These are phyloP conservation scores for Drosera capensis DNA, from an alignment of 148 eudicot species.

Conservation along the genomic window DNA sequence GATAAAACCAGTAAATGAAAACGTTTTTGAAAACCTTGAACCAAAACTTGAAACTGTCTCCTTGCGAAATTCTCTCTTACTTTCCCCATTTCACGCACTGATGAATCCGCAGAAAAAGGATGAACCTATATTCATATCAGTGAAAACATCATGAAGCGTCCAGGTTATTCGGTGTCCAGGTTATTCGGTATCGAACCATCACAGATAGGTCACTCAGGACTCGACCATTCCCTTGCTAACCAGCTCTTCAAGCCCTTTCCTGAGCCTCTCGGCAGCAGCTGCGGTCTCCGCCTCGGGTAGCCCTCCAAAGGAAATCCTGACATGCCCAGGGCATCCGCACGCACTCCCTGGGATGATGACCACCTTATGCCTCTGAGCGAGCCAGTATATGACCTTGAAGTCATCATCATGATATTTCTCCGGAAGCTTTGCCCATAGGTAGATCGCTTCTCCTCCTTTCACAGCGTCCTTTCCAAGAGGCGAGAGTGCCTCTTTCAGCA, in stretches of 20 bases:
- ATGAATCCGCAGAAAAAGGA: too few relatives aligned
- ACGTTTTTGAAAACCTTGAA: too few relatives aligned
- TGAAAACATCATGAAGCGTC: too few relatives aligned
- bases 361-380: constrained; percentile 52
- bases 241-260: constrained; percentile 64
- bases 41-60: too few relatives aligned
- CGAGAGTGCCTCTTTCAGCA: constrained; percentile 54
- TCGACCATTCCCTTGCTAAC: constrained; percentile 58
- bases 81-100: too few relatives aligned
- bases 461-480: constrained; percentile 56
- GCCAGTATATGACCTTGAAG: constrained; percentile 65
- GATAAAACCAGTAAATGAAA: too few relatives aligned
- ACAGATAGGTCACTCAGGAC: background rate
- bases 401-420: constrained; percentile 33
- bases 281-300: constrained; percentile 41
- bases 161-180: too few relatives aligned
- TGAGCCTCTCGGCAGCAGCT: constrained; percentile 63
- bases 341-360: constrained; percentile 75
- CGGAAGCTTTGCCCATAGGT: constrained; percentile 89
- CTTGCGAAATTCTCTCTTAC: too few relatives aligned
- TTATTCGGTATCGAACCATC: too few relatives aligned
- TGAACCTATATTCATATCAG: too few relatives aligned
- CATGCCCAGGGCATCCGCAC: constrained; percentile 67
- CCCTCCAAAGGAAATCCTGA: constrained; percentile 83
- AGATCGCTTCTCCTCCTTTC: constrained; percentile 95